phyloP scores from a whole-genome alignment of 2,329 filamentous ascomycete genomes.

The Phialophora tarda region DNA sequence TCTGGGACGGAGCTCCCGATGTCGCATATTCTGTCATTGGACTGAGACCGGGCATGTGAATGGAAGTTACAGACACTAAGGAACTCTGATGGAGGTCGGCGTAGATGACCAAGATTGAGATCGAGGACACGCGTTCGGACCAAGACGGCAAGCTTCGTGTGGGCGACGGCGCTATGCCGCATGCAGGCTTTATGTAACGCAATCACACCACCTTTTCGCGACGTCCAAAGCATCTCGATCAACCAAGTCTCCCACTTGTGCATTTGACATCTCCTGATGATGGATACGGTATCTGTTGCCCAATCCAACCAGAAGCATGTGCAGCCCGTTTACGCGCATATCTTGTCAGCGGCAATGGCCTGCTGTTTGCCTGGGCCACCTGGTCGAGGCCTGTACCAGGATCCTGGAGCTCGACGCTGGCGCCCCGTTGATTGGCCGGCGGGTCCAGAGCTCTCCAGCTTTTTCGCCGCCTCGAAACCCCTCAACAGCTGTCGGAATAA shows the following conservation, averaged over 20 bases:
- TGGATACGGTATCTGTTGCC: constrained; percentile 1
- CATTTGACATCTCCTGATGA: constrained; percentile 6
- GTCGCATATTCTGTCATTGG: neutral
- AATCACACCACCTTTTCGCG: constrained; percentile 3
- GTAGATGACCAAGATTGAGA: neutral
- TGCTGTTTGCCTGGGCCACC: neutral
- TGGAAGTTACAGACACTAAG: neutral
- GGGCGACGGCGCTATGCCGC: neutral
- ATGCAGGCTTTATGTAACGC: neutral
- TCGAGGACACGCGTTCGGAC: neutral
- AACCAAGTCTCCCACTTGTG: neutral
- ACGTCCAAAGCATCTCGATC: neutral
- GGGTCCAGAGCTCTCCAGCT: constrained; percentile 2
- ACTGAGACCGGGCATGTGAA: neutral
- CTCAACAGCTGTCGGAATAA: neutral
- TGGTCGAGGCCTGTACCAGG: neutral
- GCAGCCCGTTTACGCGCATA: neutral
- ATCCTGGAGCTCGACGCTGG: neutral
- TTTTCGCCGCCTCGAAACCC: neutral
- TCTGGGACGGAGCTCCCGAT: neutral
- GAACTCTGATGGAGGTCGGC: neutral
- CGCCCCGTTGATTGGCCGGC: neutral
- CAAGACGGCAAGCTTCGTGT: neutral
- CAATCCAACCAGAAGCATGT: neutral
- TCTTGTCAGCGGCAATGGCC: constrained; percentile 1